Evolutionary conservation across 805 yeast genomes (phyloP).

Genomic region (Wickerhamomyces bovis): DNA sequence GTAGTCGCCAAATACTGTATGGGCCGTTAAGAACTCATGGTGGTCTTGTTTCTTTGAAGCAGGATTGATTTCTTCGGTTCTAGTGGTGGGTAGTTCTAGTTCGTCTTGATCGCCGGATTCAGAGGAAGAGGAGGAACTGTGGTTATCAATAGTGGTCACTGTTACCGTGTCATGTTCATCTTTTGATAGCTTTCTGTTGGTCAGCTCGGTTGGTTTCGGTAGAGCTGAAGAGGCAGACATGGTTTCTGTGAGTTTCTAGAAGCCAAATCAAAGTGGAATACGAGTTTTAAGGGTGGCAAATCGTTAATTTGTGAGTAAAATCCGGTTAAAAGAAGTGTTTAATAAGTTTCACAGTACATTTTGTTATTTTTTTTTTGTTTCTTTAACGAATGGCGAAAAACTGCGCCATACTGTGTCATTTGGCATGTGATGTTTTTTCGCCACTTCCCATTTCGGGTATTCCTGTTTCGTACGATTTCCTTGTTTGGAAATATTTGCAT

Average conservation of each 20-base stretch:
- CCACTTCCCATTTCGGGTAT: neutral
- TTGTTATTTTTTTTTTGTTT: too few relatives aligned
- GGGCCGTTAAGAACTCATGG: constrained; percentile 29
- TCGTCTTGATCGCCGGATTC: neutral
- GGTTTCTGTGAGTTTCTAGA: neutral
- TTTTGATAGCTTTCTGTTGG: neutral
- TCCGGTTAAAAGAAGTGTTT: neutral
- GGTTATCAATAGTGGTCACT: neutral
- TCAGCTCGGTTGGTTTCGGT: neutral
- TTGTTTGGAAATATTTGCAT: too few relatives aligned
- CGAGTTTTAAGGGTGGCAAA: neutral
- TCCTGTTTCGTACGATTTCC: too few relatives aligned
- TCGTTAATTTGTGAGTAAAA: too few relatives aligned
- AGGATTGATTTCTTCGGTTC: neutral
- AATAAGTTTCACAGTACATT: neutral
- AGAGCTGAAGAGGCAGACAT: neutral
- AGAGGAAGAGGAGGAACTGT: neutral
- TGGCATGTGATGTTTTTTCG: neutral
- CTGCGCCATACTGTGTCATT: neutral
- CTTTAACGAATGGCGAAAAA: neutral
- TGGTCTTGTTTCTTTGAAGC: neutral
- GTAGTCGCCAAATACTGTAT: constrained; percentile 43
- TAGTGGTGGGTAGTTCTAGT: neutral
- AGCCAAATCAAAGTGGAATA: neutral
- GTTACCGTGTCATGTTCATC: neutral